Evolutionary conservation across 805 yeast species (phyloP), one percentile per base, ranked within the genome.

Genomic region (Spathaspora hagerdaliae): DNA sequence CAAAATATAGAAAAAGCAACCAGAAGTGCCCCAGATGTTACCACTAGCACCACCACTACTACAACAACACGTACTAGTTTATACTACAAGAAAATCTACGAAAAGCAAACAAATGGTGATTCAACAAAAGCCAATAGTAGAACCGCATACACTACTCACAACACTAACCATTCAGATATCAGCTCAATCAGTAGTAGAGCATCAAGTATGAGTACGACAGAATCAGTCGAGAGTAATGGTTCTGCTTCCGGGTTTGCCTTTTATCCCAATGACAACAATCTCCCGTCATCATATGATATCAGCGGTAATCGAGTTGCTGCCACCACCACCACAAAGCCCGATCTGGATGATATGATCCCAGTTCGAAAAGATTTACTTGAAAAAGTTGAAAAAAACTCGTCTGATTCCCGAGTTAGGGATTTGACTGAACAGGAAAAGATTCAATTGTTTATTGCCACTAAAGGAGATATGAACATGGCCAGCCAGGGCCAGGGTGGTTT

Each of bases 1-100:
- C 67, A 67, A 48, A 71, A 72, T 46, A 67, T 36, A 53, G 57
- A 41, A 64, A 56, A 19, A 60, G 64, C 47, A 52, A 31, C 38
- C 36, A 43, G 35, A 50, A 13, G 19, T 31, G 31, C 32, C 5
- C 12, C 35, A 26, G 35, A 37, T 8, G 31, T 27, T 6, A 9
- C 2, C 3, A 7, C 31, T 10, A n/a, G n/a, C n/a, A n/a, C n/a
- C 2, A 9, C 2, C 3, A 19, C 24, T 19, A 19, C 24, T 19
- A 19, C 24, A 19, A 14, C 14, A 24, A 7, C 42, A 24, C 43
- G 44, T 8, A 46, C 45, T 24, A 54, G 56, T 35, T 26, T 36
- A 8, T 51, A 51, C 39, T 71, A 70, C 51, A 53, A 59, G 36
- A 63, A 58, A 46, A 64, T 71, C 38, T 61, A 64, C 43, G 59